Percentiles rank a stretch among this genome's conserved stretches.
These are phyloP conservation scores for Mycena rosella DNA, from an alignment of 768 basidiomycete genomes.

Conservation along the genomic window DNA sequence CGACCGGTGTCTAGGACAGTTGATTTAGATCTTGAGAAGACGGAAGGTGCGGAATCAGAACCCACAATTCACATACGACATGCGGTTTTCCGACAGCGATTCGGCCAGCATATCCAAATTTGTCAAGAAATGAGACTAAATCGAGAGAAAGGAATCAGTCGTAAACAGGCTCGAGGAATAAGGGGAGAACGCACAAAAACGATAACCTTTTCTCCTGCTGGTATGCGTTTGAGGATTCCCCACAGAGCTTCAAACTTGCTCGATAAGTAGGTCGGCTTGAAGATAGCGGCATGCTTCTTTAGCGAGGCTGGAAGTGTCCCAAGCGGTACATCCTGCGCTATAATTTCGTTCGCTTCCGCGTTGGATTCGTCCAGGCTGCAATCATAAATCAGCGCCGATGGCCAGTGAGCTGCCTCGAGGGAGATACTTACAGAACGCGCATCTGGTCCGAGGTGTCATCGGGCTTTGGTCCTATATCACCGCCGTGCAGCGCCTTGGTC, in stretches of 20 bases:
- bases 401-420: too few relatives aligned
- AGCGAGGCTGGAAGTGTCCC: not conserved
- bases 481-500: conserved; percentile 19
- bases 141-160: not conserved
- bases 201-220: not conserved
- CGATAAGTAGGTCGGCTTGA: conserved; percentile 2
- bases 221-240: not conserved
- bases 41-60: not conserved
- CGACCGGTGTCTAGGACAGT: conserved; percentile 13
- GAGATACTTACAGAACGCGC: conserved; percentile 13
- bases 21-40: too few relatives aligned
- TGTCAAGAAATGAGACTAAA: conserved; percentile 25
- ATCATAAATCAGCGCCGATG: not conserved
- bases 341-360: conserved; percentile 15
- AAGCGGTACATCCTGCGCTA: conserved; percentile 9
- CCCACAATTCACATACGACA: conserved; percentile 15
- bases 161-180: too few relatives aligned
- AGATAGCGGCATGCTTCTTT: not conserved
- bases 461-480: conserved; percentile 22
- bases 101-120: conserved; percentile 16
- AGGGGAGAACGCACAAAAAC: conserved; percentile 13
- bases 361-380: conserved; percentile 8
- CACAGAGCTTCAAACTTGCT: conserved; percentile 10
- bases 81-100: not conserved
- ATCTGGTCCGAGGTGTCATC: conserved; percentile 28